phyloP scores from a whole-genome alignment of 176 grass and related monocot genomes.

The Zea luxurians region DNA sequence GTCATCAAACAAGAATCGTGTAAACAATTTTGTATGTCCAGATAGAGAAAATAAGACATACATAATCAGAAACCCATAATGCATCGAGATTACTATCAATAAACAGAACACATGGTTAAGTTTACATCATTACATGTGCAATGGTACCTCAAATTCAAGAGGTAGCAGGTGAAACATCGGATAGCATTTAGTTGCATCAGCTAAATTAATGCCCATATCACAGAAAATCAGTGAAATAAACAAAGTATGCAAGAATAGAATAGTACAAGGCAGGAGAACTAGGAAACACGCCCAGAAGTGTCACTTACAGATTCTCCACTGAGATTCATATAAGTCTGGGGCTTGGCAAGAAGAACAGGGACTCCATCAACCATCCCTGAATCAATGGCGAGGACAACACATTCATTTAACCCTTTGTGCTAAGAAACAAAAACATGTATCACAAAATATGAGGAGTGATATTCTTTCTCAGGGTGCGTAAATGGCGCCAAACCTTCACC shows the following conservation, averaged over 20 bases:
- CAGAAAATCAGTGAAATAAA: conserved; percentile 26
- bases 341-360: conserved; percentile 78
- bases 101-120: background rate
- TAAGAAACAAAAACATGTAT: background rate
- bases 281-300: conserved; percentile 10
- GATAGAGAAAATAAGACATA: conserved; percentile 2
- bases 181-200: background rate
- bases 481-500: conserved; percentile 61
- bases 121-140: background rate
- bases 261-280: background rate
- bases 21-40: background rate
- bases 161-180: conserved; percentile 2
- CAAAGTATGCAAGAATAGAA: background rate
- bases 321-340: conserved; percentile 95
- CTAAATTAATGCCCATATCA: background rate
- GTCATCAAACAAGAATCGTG: conserved; percentile 4
- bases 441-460: background rate
- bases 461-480: background rate
- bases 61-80: conserved; percentile 1
- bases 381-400: conserved; percentile 33
- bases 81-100: background rate
- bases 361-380: conserved; percentile 65
- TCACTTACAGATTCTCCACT: conserved; percentile 86
- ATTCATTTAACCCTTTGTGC: conserved; percentile 4
- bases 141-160: conserved; percentile 15